These are phyloP conservation scores for Septoria petroselini DNA, from an alignment of 2,329 filamentous ascomycete species.

Conservation along the genomic window DNA sequence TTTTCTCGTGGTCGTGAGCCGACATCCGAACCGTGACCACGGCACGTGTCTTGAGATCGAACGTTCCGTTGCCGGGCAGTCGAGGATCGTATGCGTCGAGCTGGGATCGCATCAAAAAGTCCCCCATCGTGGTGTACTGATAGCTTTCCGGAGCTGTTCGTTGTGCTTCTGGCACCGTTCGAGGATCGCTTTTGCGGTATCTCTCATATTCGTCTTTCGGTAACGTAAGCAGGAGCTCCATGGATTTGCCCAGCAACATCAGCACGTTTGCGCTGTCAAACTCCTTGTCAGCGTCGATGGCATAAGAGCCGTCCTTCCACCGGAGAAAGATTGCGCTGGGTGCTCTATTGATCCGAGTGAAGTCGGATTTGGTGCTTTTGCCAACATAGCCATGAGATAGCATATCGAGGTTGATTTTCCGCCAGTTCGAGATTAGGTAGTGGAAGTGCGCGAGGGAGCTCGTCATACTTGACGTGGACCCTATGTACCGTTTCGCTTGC, in stretches of 20 bases:
- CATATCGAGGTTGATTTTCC: slow-evolving; percentile 63
- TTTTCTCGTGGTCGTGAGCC: slow-evolving; percentile 65
- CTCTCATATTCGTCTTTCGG: slow-evolving; percentile 79
- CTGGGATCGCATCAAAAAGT: slow-evolving; percentile 93
- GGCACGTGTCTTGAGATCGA: slow-evolving; percentile 92
- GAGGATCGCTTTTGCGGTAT: slow-evolving; percentile 67
- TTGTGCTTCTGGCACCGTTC: slow-evolving; percentile 68
- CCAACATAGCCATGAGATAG: slow-evolving; percentile 64
- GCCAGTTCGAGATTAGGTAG: slow-evolving; percentile 81
- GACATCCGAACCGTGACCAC: slow-evolving; percentile 93
- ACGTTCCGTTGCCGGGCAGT: slow-evolving; percentile 86
- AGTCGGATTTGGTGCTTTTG: slow-evolving; percentile 57
- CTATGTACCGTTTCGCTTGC: slow-evolving; percentile 75
- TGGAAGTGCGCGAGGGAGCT: slow-evolving; percentile 85
- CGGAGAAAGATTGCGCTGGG: slow-evolving; percentile 80
- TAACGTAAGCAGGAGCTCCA: slow-evolving; percentile 91
- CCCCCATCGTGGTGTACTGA: slow-evolving; percentile 80
- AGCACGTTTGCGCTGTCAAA: slow-evolving; percentile 81
- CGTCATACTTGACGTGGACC: slow-evolving; percentile 97
- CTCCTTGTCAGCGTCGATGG: slow-evolving; percentile 94
- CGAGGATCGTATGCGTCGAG: slow-evolving; percentile 84
- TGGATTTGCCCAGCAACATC: slow-evolving; percentile 88
- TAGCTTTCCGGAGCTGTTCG: slow-evolving; percentile 71
- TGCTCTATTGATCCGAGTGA: slow-evolving; percentile 68
- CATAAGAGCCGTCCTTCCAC: slow-evolving; percentile 80